Evolutionary conservation across 768 basidiomycete species (phyloP).

Genomic region (Tulasnella sp.): DNA sequence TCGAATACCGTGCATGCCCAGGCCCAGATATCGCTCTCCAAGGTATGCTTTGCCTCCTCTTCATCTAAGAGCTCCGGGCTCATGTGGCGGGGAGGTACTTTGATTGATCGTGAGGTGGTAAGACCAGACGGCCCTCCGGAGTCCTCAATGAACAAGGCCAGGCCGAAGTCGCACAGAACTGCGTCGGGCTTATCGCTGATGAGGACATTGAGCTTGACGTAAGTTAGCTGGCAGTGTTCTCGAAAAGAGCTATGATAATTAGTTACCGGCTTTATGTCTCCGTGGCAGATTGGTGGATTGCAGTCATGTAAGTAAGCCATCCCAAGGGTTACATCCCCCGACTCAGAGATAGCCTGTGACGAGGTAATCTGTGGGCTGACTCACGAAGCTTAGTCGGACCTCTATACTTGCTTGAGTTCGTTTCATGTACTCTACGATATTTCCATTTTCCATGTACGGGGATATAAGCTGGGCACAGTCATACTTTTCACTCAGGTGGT

Average conservation of each 20-base stretch:
- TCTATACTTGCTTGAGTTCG: neutral
- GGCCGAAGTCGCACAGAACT: neutral
- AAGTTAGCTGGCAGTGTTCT: neutral
- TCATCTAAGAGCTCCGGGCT: neutral
- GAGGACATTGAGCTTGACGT: neutral
- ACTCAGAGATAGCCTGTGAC: neutral
- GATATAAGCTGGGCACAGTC: neutral
- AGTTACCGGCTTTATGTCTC: neutral
- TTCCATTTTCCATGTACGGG: neutral
- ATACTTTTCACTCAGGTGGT: neutral
- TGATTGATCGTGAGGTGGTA: neutral
- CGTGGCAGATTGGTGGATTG: neutral
- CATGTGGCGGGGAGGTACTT: neutral
- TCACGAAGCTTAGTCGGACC: neutral
- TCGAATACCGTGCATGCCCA: neutral
- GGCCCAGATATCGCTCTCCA: neutral
- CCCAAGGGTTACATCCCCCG: neutral
- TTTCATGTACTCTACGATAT: neutral
- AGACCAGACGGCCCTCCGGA: neutral
- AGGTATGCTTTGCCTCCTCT: neutral
- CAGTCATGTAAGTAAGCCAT: neutral
- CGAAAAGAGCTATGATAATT: neutral
- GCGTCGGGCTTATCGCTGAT: neutral
- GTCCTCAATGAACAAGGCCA: neutral
- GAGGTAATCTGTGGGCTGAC: neutral